A percentile compares a stretch with the other conserved stretches of the same genome.
Conservation (phyloP, 495 filamentous ascomycete species). For the Choiromyces venosus region DNA sequence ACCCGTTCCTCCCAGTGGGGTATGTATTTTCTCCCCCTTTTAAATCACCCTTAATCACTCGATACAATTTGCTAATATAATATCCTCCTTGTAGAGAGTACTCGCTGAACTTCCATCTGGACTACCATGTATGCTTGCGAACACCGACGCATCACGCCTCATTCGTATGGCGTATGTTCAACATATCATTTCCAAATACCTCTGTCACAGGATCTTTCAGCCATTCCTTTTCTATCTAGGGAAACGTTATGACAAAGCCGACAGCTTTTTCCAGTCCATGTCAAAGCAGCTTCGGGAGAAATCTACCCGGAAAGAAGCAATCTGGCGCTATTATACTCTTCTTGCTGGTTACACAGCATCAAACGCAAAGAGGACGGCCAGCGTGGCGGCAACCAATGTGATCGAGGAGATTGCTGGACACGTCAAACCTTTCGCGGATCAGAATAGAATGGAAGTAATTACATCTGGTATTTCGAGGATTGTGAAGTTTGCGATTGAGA, state of each 20-base stretch:
- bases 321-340: constrained; percentile 61
- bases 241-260: constrained; percentile 58
- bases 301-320: constrained; percentile 57
- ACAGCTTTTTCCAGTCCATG: constrained; percentile 58
- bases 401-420: constrained; percentile 58
- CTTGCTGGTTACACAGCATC: constrained; percentile 60
- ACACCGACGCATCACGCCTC: constrained; percentile 49
- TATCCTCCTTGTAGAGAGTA: constrained; percentile 22
- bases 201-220: constrained; percentile 60
- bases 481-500: constrained; percentile 60
- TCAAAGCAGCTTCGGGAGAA: constrained; percentile 59
- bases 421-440: constrained; percentile 56
- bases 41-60: constrained; percentile 1
- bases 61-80: constrained; percentile 15
- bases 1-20: constrained; percentile 50
- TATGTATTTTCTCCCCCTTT: constrained; percentile 4
- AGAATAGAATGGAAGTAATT: constrained; percentile 52
- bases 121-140: constrained; percentile 52
- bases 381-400: constrained; percentile 56
- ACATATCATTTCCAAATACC: constrained; percentile 55
- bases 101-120: constrained; percentile 51
- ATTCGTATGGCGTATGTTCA: constrained; percentile 59
- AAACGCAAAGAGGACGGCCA: constrained; percentile 58
- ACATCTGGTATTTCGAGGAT: constrained; percentile 52
- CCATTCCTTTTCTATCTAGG: constrained; percentile 61